These are phyloP conservation scores for Alternaria longipes DNA, from an alignment of 2,329 filamentous ascomycete species.

Conservation along the genomic window DNA sequence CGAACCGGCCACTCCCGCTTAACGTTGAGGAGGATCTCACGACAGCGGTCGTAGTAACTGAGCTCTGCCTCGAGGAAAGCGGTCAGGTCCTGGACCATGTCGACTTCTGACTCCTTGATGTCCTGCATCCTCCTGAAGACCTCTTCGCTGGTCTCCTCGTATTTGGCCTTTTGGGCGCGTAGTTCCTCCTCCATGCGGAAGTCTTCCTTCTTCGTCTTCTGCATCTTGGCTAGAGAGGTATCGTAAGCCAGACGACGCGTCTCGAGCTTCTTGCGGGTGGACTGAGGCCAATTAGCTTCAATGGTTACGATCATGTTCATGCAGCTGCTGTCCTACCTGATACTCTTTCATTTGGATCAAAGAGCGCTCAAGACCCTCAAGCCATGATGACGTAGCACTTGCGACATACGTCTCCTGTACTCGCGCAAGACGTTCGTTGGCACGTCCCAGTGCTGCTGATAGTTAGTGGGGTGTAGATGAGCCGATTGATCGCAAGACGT, in stretches of 20 bases:
- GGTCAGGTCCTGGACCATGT: slow-evolving; percentile 81
- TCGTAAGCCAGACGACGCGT: slow-evolving; percentile 89
- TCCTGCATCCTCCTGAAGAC: slow-evolving; percentile 93
- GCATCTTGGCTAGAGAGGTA: slow-evolving; percentile 86
- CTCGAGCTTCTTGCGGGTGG: slow-evolving; percentile 92
- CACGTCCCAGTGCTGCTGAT: slow-evolving; percentile 74
- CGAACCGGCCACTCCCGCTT: slow-evolving; percentile 74
- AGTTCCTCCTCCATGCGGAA: slow-evolving; percentile 93
- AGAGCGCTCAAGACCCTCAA: slow-evolving; percentile 89
- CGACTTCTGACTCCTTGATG: slow-evolving; percentile 89
- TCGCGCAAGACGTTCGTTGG: slow-evolving; percentile 86
- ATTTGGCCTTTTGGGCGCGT: slow-evolving; percentile 90
- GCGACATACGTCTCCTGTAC: slow-evolving; percentile 85
- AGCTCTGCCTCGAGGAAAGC: slow-evolving; percentile 88
- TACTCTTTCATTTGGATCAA: slow-evolving; percentile 98
- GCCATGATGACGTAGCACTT: slow-evolving; percentile 82
- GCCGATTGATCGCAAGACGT: slow-evolving; percentile 45
- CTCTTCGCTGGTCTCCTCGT: slow-evolving; percentile 93
- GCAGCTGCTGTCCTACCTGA: slow-evolving; percentile 68
- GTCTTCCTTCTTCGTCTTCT: slow-evolving; percentile 93
- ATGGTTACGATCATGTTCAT: not conserved
- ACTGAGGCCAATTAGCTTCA: slow-evolving; percentile 55
- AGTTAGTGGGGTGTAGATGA: slow-evolving; percentile 25
- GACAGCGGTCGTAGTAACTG: slow-evolving; percentile 88
- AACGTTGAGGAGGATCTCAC: slow-evolving; percentile 78